Base-by-base conservation (phyloP, 2,329 filamentous ascomycete genomes). In the Tympanopsis confertula region DNA sequence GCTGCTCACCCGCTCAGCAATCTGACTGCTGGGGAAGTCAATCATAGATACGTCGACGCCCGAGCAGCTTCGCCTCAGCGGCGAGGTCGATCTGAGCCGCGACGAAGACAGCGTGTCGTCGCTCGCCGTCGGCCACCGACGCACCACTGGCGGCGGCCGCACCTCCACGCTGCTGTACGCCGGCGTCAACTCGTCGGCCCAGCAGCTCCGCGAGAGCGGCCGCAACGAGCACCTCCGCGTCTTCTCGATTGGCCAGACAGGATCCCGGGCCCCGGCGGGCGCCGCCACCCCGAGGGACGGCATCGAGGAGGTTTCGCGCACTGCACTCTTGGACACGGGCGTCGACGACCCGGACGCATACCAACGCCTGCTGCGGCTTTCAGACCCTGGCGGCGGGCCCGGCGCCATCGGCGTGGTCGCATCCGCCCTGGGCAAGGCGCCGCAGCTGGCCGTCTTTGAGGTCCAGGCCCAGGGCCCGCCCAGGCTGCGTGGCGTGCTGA, bases 101-200 rank as follows among this genome's bases (percentile, higher is more conserved):
- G 77, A 88, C 52, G 88, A 95, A 62, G 89, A 96, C 59, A 93
- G 83, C 40, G 85, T 94, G 41, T 86, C 82, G 45, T 88, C 83
- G 39, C 68, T 95, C 36, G 86, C 78, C 30, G 74, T 82, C 38
- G 78, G 86, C 45, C 71, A 62, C 52, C 70, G 51, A 58, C 72
- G 64, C 58, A n/a, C 7, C 22, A 7, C 22, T 7, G 65, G 63
- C 37, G 78, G 69, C 49, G 66, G 52, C 35, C 74, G 71, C 18
- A 55, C 67, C 32, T 62, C 54, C 37, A 72, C 73, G 4, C 54
- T 72, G 30, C 61, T 76, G 5, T 78, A 84, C 46, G 85, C 87
- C 19, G 87, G 87, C 38, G 80, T 94, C 61, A 95, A 94, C 57
- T 87, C 86, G 41, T 82, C 80, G 41, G 69, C 77, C 35, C 71